A percentile compares a stretch with the other conserved stretches of the same genome.
These are phyloP conservation scores for Tylopilus sp. DNA, from an alignment of 768 basidiomycete genomes.

Conservation along the genomic window DNA sequence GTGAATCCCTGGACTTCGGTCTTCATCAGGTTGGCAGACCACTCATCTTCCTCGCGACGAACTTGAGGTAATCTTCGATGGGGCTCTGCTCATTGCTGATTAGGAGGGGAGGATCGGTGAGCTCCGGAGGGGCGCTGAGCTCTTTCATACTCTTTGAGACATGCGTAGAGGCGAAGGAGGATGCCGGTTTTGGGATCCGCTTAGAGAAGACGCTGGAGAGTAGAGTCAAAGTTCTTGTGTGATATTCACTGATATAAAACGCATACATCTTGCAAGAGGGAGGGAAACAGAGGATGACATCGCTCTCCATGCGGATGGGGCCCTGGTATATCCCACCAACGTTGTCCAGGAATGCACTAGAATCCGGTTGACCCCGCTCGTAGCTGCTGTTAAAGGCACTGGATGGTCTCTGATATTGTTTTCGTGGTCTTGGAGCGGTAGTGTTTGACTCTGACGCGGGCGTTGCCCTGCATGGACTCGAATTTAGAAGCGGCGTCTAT, in stretches of 20 bases:
- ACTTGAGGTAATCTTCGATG: constrained; percentile 94
- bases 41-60: too few species aligned
- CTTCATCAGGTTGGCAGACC: too few species aligned
- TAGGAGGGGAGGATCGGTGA: constrained; percentile 84
- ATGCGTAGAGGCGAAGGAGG: constrained; percentile 81
- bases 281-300: constrained; percentile 89
- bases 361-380: constrained; percentile 57
- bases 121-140: constrained; percentile 74
- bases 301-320: constrained; percentile 83
- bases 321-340: constrained; percentile 94
- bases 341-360: constrained; percentile 69
- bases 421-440: constrained; percentile 88
- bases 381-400: constrained; percentile 68
- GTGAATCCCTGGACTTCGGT: constrained; percentile 90
- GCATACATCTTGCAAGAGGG: constrained; percentile 86
- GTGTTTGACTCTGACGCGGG: constrained; percentile 90
- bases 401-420: constrained; percentile 70
- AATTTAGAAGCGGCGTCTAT: constrained; percentile 91
- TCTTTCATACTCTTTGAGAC: constrained; percentile 99
- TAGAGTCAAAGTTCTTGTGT: constrained; percentile 71
- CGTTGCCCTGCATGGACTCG: constrained; percentile 89
- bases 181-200: constrained; percentile 82
- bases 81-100: constrained; percentile 91
- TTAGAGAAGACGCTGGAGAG: constrained; percentile 64
- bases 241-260: constrained; percentile 83